Evolutionary conservation across 345 rosid species (phyloP).

Genomic region (Ailanthus altissimus): DNA sequence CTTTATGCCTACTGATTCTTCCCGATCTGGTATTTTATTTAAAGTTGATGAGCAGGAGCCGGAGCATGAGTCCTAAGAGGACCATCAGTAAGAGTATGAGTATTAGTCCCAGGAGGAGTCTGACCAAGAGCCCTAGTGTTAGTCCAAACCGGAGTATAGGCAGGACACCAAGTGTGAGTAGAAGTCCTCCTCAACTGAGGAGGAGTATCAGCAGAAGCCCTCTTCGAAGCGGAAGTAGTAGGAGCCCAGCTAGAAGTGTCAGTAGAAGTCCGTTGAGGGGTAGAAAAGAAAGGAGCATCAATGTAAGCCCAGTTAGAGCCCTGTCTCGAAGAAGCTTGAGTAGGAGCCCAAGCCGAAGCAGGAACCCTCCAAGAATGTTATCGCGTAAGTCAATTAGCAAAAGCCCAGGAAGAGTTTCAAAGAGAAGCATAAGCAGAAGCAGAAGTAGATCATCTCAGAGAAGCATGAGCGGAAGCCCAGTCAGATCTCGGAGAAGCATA

Average conservation of each 20-base stretch:
- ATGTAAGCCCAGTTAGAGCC: slow-evolving; percentile 41
- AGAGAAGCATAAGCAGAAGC: slow-evolving; percentile 45
- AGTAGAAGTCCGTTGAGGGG: slow-evolving; percentile 56
- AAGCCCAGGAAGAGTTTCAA: slow-evolving; percentile 47
- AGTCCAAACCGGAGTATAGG: slow-evolving; percentile 49
- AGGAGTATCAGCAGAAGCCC: slow-evolving; percentile 55
- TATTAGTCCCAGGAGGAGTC: slow-evolving; percentile 72
- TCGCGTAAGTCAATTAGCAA: slow-evolving; percentile 36
- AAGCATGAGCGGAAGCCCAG: slow-evolving; percentile 12
- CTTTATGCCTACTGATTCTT: slow-evolving; percentile 44
- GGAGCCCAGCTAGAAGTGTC: slow-evolving; percentile 51
- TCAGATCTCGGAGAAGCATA: slow-evolving; percentile 11
- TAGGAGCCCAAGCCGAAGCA: slow-evolving; percentile 52
- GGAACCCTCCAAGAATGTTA: slow-evolving; percentile 44
- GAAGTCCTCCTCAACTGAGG: slow-evolving; percentile 39
- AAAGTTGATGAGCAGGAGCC: slow-evolving; percentile 81
- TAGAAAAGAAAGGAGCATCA: slow-evolving; percentile 35
- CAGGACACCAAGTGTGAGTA: slow-evolving; percentile 37
- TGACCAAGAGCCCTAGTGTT: slow-evolving; percentile 66
- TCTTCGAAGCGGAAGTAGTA: slow-evolving; percentile 41
- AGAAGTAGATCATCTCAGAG: slow-evolving; percentile 24
- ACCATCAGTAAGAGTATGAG: slow-evolving; percentile 75
- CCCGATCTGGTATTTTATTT: slow-evolving; percentile 47
- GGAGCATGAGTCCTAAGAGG: slow-evolving; percentile 88
- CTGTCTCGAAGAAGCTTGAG: slow-evolving; percentile 47